phyloP scores from a whole-genome alignment of 176 grass and related monocot species.

The Musa beccarii region DNA sequence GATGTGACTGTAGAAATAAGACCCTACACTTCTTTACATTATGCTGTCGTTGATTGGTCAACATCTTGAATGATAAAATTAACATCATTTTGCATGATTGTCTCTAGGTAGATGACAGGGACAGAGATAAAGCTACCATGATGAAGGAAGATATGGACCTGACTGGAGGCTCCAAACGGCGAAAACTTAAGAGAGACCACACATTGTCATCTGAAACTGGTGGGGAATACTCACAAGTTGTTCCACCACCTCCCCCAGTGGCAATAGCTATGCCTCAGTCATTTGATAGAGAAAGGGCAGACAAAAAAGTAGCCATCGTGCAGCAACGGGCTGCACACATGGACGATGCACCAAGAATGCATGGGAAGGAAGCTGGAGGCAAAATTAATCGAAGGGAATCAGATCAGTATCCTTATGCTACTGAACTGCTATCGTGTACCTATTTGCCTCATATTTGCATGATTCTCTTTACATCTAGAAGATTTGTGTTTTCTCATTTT shows the following conservation, averaged over 20 bases:
- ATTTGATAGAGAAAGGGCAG: constrained; percentile 65
- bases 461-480: neutral
- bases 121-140: constrained; percentile 60
- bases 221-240: constrained; percentile 58
- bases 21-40: neutral
- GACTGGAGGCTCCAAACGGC: constrained; percentile 56
- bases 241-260: constrained; percentile 43
- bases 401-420: constrained; percentile 72
- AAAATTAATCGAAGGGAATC: constrained; percentile 75
- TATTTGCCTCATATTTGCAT: neutral
- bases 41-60: neutral
- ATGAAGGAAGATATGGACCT: constrained; percentile 72
- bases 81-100: neutral
- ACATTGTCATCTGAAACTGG: constrained; percentile 56
- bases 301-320: constrained; percentile 60
- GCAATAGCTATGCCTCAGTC: constrained; percentile 32
- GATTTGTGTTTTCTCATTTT: neutral
- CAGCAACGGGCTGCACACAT: constrained; percentile 51
- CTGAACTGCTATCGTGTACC: neutral
- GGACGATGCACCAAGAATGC: constrained; percentile 66
- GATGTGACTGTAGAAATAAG: neutral
- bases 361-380: constrained; percentile 74
- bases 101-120: constrained; percentile 72
- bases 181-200: constrained; percentile 71
- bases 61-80: neutral